phyloP scores from a whole-genome alignment of 2,329 filamentous ascomycete species.

The Aspergillus fijiensis region DNA sequence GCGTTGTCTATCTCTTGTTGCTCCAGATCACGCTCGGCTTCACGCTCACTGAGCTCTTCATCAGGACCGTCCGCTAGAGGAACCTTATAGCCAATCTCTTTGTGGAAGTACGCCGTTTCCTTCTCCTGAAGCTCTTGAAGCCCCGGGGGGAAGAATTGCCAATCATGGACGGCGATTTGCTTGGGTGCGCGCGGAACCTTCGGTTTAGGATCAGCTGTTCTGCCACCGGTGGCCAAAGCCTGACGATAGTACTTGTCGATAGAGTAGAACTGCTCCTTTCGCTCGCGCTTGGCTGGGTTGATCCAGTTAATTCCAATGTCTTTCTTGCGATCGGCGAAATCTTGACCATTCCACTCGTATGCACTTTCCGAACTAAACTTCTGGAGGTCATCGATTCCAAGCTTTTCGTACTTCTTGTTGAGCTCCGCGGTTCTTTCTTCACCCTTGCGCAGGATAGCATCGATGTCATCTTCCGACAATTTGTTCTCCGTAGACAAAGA shows the following conservation, averaged over 20 bases:
- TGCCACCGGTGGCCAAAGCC: conserved; percentile 77
- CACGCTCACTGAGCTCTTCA: conserved; percentile 79
- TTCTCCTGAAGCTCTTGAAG: conserved; percentile 90
- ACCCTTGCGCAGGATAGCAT: conserved; percentile 79
- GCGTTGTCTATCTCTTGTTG: conserved; percentile 94
- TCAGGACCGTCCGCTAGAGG: conserved; percentile 85
- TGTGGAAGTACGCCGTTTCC: conserved; percentile 92
- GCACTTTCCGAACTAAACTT: conserved; percentile 97
- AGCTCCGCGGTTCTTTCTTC: conserved; percentile 86
- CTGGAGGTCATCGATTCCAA: conserved; percentile 93
- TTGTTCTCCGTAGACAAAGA: conserved; percentile 60
- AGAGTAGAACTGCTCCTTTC: conserved; percentile 96
- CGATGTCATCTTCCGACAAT: conserved; percentile 85
- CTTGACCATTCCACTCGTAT: conserved; percentile 98
- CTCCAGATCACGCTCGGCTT: conserved; percentile 81
- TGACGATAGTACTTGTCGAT: conserved; percentile 99
- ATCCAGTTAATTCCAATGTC: conserved; percentile 95
- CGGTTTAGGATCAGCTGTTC: conserved; percentile 80
- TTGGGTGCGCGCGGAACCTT: conserved; percentile 95
- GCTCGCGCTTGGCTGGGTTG: conserved; percentile 95
- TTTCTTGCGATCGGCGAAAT: conserved; percentile 88
- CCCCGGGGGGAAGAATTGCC: conserved; percentile 88
- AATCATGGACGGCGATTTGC: conserved; percentile 88
- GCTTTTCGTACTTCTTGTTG: conserved; percentile 91
- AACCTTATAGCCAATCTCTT: conserved; percentile 94